A percentile compares a stretch with the other conserved stretches of the same genome.
These are phyloP conservation scores for Cladorrhinum sp. DNA, from an alignment of 2,329 filamentous ascomycete species.

Conservation along the genomic window DNA sequence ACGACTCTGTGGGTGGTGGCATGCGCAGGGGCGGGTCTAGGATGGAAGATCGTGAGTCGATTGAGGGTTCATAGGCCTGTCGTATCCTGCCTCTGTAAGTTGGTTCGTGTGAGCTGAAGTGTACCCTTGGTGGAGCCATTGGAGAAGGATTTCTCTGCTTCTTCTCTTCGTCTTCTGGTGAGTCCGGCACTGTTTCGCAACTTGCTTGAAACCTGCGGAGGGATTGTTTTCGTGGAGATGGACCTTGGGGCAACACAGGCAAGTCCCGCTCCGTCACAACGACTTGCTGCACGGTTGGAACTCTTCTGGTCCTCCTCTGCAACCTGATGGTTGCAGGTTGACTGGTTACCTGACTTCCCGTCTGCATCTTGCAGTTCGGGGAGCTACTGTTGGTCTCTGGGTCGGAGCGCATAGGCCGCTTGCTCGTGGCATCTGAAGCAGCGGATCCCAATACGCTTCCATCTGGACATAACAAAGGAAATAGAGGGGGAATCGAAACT, in stretches of 20 bases:
- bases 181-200: conserved; percentile 17
- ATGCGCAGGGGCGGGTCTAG: conserved; percentile 56
- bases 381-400: background rate
- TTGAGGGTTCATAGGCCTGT: conserved; percentile 52
- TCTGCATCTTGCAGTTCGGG: conserved; percentile 14
- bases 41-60: conserved; percentile 50
- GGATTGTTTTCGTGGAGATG: conserved; percentile 42
- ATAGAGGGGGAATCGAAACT: conserved; percentile 23
- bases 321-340: conserved; percentile 48
- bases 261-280: conserved; percentile 42
- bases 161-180: conserved; percentile 10
- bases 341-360: conserved; percentile 2
- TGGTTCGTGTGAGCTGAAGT: conserved; percentile 41
- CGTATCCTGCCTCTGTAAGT: conserved; percentile 44
- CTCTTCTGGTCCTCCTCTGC: conserved; percentile 42
- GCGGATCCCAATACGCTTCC: conserved; percentile 7
- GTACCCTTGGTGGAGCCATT: conserved; percentile 20
- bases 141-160: conserved; percentile 1
- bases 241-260: conserved; percentile 51
- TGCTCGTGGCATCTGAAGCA: conserved; percentile 17
- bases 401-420: conserved; percentile 26
- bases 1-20: conserved; percentile 62
- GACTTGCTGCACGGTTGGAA: conserved; percentile 32
- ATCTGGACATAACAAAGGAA: conserved; percentile 7
- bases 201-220: conserved; percentile 18